A percentile compares a stretch with the other conserved stretches of the same genome.
Conservation (phyloP, 306 rosid species). For the Elaeagnus macrophylla region DNA sequence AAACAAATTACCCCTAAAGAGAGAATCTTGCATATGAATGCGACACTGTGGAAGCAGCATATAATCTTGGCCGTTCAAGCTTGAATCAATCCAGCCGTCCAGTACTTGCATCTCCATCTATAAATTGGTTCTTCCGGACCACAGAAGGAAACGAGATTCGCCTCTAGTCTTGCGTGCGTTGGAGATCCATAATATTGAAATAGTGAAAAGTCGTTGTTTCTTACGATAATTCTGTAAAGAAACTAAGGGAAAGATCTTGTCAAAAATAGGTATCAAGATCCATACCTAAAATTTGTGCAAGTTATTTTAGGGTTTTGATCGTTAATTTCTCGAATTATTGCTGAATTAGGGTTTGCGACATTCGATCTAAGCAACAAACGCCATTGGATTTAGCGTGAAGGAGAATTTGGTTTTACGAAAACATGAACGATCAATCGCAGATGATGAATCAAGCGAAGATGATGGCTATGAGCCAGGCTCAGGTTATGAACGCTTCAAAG, state of each 20-base stretch:
- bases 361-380: neutral
- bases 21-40: too few species aligned
- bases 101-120: too few species aligned
- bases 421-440: slow-evolving; percentile 44
- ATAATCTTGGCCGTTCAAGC: too few species aligned
- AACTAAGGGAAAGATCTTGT: neutral
- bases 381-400: neutral
- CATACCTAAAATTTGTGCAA: slow-evolving; percentile 1
- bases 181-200: too few species aligned
- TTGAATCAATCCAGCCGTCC: too few species aligned
- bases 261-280: slow-evolving; percentile 6
- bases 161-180: too few species aligned
- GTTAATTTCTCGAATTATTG: neutral
- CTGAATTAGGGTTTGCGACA: neutral
- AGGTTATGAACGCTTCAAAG: slow-evolving; percentile 28
- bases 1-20: too few species aligned
- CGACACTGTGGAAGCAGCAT: too few species aligned
- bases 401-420: neutral
- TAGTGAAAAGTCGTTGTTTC: too few species aligned
- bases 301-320: slow-evolving; percentile 17
- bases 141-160: too few species aligned
- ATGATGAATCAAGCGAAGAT: slow-evolving; percentile 34
- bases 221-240: neutral
- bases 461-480: slow-evolving; percentile 27
- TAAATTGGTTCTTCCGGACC: too few species aligned